Base-by-base conservation (phyloP, 202 grass and related monocot species). In the Musa balbisiana region DNA sequence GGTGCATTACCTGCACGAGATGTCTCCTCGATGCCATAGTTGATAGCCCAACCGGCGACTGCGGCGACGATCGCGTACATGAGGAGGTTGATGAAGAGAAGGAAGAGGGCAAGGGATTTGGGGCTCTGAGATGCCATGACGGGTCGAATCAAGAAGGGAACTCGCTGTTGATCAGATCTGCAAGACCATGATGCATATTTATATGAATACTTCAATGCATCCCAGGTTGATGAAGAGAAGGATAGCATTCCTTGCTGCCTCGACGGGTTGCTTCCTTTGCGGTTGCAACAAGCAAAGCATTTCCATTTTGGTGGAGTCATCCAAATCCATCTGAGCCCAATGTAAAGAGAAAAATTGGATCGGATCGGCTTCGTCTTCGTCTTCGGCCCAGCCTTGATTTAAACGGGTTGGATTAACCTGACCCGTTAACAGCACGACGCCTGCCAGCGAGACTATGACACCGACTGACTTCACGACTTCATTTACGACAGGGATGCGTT, bases 41-140 rank as follows among this genome's bases (percentile, higher is more conserved):
- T 88, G 81, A 98, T 20, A 79, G 91, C 88, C 95, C 91, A 94
- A 76, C 95, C 91, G 52, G 95, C 95, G 62, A 98, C 88, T 72
- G 78, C 26, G 2, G 90, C 95, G 1, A 89, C 78, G 21, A 86
- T 9, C 51, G 82, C 33, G 79, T 98, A 98, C 87, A 98, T 84
- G 71, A 98, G 73, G 59, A 98, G 83, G 87, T 98, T 98, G 49
- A 98, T 66, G 84, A 94, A 83, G 43, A 98, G 91, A 73, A 98
- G 75, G 10, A 76, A 58, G 1, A 78, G 68, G 27, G 91, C 81
- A 66, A 87, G 2, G 16, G 91, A 81, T 14, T 12, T 71, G 49
- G 77, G 1, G 3, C 69, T 82, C 20, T 55, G 52, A 0, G 54
- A 72, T 11, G 91, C 88, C 95, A 98, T 98, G 65, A 64, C 33